Evolutionary conservation across 1,139 yeast genomes (phyloP).

Genomic region (Debaryomycetaceae sp.): DNA sequence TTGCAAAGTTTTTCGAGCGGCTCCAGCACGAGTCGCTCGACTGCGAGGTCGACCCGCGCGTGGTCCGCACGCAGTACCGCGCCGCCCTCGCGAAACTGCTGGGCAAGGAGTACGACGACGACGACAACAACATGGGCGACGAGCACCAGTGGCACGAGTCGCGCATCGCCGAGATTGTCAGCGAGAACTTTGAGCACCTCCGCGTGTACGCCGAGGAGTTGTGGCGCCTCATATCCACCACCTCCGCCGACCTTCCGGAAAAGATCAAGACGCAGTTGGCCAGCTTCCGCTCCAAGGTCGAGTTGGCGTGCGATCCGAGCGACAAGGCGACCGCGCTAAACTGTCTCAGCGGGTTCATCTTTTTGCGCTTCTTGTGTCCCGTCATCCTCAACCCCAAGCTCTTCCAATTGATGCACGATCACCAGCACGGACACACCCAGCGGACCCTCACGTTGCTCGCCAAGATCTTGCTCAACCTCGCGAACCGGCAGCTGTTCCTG

Average conservation of each 20-base stretch:
- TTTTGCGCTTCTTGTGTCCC: slow-evolving; percentile 82
- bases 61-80: slow-evolving; percentile 33
- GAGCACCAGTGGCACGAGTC: slow-evolving; percentile 25
- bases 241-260: slow-evolving; percentile 69
- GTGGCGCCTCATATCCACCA: slow-evolving; percentile 61
- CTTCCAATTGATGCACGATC: slow-evolving; percentile 60
- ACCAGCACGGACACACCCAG: slow-evolving; percentile 61
- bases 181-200: slow-evolving; percentile 43
- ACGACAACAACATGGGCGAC: slow-evolving; percentile 11
- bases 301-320: slow-evolving; percentile 47
- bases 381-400: slow-evolving; percentile 83
- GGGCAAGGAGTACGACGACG: slow-evolving; percentile 14
- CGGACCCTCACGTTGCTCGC: slow-evolving; percentile 74
- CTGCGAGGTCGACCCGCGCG: slow-evolving; percentile 69
- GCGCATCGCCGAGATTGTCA: slow-evolving; percentile 24
- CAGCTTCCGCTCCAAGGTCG: slow-evolving; percentile 49
- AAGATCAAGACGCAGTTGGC: slow-evolving; percentile 54
- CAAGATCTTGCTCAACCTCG: slow-evolving; percentile 70
- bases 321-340: slow-evolving; percentile 48
- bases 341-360: slow-evolving; percentile 74
- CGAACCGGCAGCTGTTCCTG: slow-evolving; percentile 64
- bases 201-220: slow-evolving; percentile 46
- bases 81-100: slow-evolving; percentile 18
- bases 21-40: slow-evolving; percentile 40
- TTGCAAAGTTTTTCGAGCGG: slow-evolving; percentile 56